phyloP scores from a whole-genome alignment of 148 eudicot species.

The Spergularia bocconei region DNA sequence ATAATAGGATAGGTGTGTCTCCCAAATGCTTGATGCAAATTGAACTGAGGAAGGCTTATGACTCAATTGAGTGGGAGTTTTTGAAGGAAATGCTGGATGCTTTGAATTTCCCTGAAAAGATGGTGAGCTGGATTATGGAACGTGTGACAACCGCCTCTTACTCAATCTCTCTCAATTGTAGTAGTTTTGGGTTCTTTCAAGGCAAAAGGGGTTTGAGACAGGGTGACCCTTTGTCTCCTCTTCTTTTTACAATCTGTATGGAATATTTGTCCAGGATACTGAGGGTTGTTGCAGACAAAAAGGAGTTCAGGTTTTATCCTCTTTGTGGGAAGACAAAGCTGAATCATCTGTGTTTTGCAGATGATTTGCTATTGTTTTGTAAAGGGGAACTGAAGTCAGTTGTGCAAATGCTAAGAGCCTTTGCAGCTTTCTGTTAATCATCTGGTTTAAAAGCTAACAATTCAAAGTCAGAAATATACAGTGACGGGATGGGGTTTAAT shows the following conservation, averaged over 20 bases:
- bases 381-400: too few relatives aligned
- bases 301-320: neutral
- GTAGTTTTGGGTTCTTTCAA: neutral
- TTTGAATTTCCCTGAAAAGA: neutral
- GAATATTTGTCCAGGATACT: neutral
- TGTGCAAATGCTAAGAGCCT: too few relatives aligned
- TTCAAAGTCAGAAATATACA: too few relatives aligned
- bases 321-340: neutral
- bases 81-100: too few relatives aligned
- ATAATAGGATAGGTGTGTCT: too few relatives aligned
- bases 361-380: too few relatives aligned
- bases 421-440: too few relatives aligned
- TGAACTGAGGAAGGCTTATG: too few relatives aligned
- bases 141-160: neutral
- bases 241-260: neutral
- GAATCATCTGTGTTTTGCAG: neutral
- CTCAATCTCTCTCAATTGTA: neutral
- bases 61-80: too few relatives aligned
- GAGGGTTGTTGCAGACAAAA: neutral
- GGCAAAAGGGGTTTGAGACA: neutral
- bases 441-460: too few relatives aligned
- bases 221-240: neutral
- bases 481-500: too few relatives aligned
- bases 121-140: neutral
- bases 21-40: too few relatives aligned